Evolutionary conservation across 306 rosid species (phyloP).

Genomic region (peach (Prunus persica)): DNA sequence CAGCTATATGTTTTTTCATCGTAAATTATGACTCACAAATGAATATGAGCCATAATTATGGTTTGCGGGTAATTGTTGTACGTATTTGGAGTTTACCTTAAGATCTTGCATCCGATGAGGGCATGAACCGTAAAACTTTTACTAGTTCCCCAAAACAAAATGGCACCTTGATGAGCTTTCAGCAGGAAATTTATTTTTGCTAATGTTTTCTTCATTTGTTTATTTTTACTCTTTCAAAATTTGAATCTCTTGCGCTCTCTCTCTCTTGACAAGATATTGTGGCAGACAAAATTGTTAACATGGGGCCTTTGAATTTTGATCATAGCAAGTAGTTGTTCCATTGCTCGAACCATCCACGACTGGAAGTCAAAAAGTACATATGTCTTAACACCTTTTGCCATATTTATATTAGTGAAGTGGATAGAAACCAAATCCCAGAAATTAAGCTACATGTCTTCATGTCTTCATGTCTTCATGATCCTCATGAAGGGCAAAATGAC

Average conservation of each 20-base stretch:
- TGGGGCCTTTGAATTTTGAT: slow-evolving; percentile 16
- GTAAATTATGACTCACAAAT: neutral
- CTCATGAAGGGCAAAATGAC: neutral
- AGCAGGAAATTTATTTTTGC: too few relatives aligned
- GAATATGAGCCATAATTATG: neutral
- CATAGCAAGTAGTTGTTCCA: neutral
- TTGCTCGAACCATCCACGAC: neutral
- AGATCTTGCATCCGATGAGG: neutral
- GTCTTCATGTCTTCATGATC: neutral
- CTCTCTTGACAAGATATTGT: neutral
- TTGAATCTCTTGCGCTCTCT: neutral
- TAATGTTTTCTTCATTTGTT: too few relatives aligned
- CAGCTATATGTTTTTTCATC: neutral
- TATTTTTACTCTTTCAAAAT: neutral
- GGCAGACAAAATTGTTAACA: slow-evolving; percentile 17
- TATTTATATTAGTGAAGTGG: neutral
- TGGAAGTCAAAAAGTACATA: neutral
- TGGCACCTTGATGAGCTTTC: too few relatives aligned
- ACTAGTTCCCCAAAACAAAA: too few relatives aligned
- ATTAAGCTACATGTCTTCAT: neutral
- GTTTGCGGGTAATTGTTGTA: neutral
- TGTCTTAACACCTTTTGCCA: neutral
- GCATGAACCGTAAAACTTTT: too few relatives aligned
- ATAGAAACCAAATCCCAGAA: neutral
- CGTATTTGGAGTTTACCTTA: neutral